These are phyloP conservation scores for Pyricularia grisea DNA, from an alignment of 2,329 filamentous ascomycete species.

Conservation along the genomic window DNA sequence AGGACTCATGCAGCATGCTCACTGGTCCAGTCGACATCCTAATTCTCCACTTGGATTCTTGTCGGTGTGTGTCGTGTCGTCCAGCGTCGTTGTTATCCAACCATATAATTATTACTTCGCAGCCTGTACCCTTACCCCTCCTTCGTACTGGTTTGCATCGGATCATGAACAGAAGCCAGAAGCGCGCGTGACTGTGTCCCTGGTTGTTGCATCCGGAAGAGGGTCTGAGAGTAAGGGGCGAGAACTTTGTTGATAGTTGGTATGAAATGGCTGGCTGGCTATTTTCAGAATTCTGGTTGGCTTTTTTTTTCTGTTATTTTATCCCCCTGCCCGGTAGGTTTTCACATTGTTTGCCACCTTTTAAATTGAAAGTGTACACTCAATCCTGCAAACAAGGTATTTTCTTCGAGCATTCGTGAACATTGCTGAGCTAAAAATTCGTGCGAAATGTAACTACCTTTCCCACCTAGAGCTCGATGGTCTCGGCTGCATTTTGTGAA, in stretches of 20 bases:
- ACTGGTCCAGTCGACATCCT: not conserved
- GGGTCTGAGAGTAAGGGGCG: not conserved
- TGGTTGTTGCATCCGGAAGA: not conserved
- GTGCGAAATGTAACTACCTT: too few species aligned
- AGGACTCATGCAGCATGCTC: not conserved
- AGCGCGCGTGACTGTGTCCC: not conserved
- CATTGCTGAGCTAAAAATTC: too few species aligned
- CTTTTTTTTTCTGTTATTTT: not conserved
- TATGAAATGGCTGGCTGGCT: not conserved
- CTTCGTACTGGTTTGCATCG: not conserved
- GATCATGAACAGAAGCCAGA: not conserved
- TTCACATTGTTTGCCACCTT: too few species aligned
- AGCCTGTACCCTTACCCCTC: not conserved
- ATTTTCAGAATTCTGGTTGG: not conserved
- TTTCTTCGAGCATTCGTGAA: too few species aligned
- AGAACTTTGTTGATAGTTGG: not conserved
- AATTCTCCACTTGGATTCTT: not conserved
- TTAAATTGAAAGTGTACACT: too few species aligned
- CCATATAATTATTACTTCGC: not conserved
- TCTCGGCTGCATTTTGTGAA: not conserved
- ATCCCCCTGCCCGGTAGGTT: too few species aligned
- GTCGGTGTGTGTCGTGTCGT: slow-evolving; percentile 1
- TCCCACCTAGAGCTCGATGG: too few species aligned
- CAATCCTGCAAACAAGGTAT: too few species aligned
- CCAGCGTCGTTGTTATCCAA: not conserved